These are phyloP conservation scores for Myxozyma neotropica DNA, from an alignment of 805 yeast species.

Conservation along the genomic window DNA sequence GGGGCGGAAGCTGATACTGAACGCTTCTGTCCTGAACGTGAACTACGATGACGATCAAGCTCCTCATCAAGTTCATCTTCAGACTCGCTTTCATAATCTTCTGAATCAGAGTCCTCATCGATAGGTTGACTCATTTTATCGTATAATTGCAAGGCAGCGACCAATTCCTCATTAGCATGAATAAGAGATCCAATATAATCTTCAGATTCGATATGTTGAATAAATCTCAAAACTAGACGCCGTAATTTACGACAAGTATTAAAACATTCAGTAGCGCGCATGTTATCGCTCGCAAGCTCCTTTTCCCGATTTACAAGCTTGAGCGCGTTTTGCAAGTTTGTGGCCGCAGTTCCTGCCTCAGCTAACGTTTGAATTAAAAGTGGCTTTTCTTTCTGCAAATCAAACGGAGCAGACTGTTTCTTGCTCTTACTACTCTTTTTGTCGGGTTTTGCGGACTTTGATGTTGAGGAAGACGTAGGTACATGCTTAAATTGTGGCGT, in stretches of 20 bases:
- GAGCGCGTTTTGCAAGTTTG: constrained; percentile 65
- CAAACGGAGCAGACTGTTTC: constrained; percentile 16
- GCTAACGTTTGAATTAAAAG: constrained; percentile 69
- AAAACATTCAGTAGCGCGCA: constrained; percentile 63
- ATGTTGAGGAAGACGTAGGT: neutral
- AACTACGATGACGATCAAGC: constrained; percentile 1
- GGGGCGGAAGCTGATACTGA: constrained; percentile 7
- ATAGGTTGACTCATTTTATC: constrained; percentile 58
- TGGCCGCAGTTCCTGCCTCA: constrained; percentile 72
- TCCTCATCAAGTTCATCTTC: constrained; percentile 36
- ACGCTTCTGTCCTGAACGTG: neutral
- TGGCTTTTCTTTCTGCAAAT: constrained; percentile 68
- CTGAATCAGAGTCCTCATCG: constrained; percentile 49
- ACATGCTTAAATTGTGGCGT: neutral
- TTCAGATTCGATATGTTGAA: constrained; percentile 82
- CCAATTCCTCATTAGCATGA: constrained; percentile 88
- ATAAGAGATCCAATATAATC: constrained; percentile 86
- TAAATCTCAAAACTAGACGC: constrained; percentile 73
- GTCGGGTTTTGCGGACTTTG: neutral
- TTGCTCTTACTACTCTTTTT: neutral
- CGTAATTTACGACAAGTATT: constrained; percentile 75
- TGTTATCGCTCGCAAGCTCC: constrained; percentile 64
- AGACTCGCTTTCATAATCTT: constrained; percentile 48
- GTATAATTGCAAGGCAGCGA: constrained; percentile 66
- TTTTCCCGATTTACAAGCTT: constrained; percentile 48